Evolutionary conservation across 2,329 filamentous ascomycete genomes (phyloP), one percentile per base, ranked within the genome.

Genomic region (Diaporthe longicolla): DNA sequence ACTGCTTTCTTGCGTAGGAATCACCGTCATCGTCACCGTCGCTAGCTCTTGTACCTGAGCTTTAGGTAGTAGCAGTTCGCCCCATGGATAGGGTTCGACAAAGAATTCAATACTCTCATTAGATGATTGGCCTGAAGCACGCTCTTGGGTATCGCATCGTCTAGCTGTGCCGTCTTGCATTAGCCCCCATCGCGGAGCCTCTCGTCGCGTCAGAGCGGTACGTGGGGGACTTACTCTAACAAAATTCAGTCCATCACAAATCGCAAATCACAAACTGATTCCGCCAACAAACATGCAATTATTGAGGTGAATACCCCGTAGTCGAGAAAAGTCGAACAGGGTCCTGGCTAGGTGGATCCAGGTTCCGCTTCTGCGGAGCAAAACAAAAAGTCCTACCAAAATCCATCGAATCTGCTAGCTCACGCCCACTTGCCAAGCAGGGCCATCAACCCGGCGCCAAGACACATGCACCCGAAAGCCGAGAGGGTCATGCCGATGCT

Each of bases 381-480:
- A n/a, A 8, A 45, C 50, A 29, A 48, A 24, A 7, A 37, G 13
- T 17, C 52, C 65, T 26, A 13, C 58, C 35, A 35, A 6, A 11
- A 37, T 3, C n/a, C 52, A 50, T 70, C 24, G 19, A 17, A 6
- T 48, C 17, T 59, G 15, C 45, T 17, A 29, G 50, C 29, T 79
- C 77, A 86, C 19, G 86, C 86, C 87, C 87, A 88, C 76, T 88
- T 88, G 9, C 87, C 87, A 15, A 88, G 78, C 73, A 88, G 74
- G 8, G 86, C 85, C 86, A 88, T 88, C 26, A 87, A 63, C 1
- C 80, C 83, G 2, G 82, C 80, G 13, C 87, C 87, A 37, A 87
- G 58, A 26, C 84, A 78, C 57, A 85, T 78, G 52, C 81, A 84
- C 7, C 79, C 74, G 63, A 85, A 87, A 0, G 81, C 73, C 73